Evolutionary conservation across 2,329 filamentous ascomycete species (phyloP), one percentile per base, ranked within the genome.

Genomic region (Ophiostoma piceae): DNA sequence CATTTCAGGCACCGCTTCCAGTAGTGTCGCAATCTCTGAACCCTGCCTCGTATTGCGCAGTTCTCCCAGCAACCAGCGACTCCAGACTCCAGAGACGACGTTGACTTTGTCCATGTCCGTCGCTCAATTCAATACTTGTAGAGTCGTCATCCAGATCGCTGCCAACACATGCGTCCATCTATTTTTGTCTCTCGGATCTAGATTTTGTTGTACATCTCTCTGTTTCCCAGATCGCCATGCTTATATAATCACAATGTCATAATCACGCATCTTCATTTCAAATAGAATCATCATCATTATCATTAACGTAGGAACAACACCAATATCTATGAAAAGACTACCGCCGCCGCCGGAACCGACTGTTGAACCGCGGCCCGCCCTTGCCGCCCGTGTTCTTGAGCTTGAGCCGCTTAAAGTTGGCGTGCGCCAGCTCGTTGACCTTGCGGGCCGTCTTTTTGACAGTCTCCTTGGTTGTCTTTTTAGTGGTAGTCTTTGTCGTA

Each of bases 321-420:
- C n/a, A n/a, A n/a, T n/a, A n/a, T n/a, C n/a, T n/a, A n/a, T n/a
- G n/a, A n/a, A n/a, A 16, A 7, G 16, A 7, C 43, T 74, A 80
- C 51, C 79, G 73, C 75, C 82, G 82, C 72, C 87, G 80, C 70
- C 86, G 82, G 76, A 89, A 90, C 68, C 82, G 82, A 76, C 67
- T 88, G 71, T 84, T 84, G 75, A 82, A 80, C 1, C 82, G 84
- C 26, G 85, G 81, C 3, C 86, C 86, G 1, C 87, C 87, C 77
- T 89, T 90, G n/a, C 85, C 79, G 3, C 87, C 87, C 2, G 82
- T 79, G 74, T 88, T 89, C 74, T 81, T 82, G 75, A 90, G 79
- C 80, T 90, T 90, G 71, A 90, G 77, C 69, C 86, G 80, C 77
- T 87, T 87, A 78, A 90, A 90, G 79, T 90, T 90, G 72, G 87